phyloP scores from a whole-genome alignment of 306 rosid species.

The Castanopsis chinensis region DNA sequence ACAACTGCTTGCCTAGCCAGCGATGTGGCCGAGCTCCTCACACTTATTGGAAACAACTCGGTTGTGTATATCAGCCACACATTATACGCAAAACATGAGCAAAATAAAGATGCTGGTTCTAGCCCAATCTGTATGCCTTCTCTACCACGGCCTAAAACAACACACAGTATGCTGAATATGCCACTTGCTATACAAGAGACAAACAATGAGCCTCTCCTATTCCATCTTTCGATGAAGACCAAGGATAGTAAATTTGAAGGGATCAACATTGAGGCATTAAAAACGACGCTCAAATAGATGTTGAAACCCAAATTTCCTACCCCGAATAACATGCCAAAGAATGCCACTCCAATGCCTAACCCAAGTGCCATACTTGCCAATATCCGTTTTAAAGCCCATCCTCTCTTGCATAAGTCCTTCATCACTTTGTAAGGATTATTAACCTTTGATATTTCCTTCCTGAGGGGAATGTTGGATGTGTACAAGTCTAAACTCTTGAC shows the following conservation, averaged over 20 bases:
- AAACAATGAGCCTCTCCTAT: slow-evolving; percentile 18
- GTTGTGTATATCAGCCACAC: slow-evolving; percentile 31
- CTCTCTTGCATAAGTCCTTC: no score
- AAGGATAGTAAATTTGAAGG: slow-evolving; percentile 26
- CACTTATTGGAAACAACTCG: slow-evolving; percentile 48
- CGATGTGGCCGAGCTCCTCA: slow-evolving; percentile 44
- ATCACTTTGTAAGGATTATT: no score
- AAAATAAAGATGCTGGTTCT: slow-evolving; percentile 32
- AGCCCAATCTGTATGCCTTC: slow-evolving; percentile 15
- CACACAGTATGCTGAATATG: slow-evolving; percentile 26
- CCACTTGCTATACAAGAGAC: slow-evolving; percentile 12
- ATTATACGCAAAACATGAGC: slow-evolving; percentile 25
- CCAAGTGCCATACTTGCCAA: slow-evolving; percentile 17
- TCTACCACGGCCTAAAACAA: background rate
- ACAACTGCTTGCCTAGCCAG: slow-evolving; percentile 38
- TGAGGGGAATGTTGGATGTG: slow-evolving; percentile 1
- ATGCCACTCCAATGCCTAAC: slow-evolving; percentile 39
- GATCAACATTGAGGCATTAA: slow-evolving; percentile 39
- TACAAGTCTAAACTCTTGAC: background rate
- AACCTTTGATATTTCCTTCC: background rate
- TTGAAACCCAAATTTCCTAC: slow-evolving; percentile 42
- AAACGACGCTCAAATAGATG: slow-evolving; percentile 27
- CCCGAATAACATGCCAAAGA: slow-evolving; percentile 42
- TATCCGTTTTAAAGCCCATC: slow-evolving; percentile 3
- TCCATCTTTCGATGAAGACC: slow-evolving; percentile 6